Percentiles rank a stretch among this genome's conserved stretches.
These are phyloP conservation scores for Sporothrix brasiliensis DNA, from an alignment of 2,329 filamentous ascomycete species.

Conservation along the genomic window DNA sequence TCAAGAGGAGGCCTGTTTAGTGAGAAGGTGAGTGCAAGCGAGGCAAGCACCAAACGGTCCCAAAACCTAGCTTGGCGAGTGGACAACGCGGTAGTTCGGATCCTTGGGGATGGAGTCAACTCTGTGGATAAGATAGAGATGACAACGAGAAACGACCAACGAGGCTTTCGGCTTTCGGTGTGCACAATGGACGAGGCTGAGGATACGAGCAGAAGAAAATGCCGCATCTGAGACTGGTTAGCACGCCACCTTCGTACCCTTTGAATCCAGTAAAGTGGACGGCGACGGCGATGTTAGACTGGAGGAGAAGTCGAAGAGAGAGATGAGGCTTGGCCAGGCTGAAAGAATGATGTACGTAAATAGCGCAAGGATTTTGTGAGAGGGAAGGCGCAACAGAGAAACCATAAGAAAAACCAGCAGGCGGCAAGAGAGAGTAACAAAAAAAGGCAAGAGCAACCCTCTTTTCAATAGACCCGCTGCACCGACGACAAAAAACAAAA, in stretches of 20 bases:
- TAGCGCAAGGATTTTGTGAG: neutral
- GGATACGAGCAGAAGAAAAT: neutral
- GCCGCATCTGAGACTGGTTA: neutral
- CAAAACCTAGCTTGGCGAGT: neutral
- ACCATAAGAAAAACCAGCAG: neutral
- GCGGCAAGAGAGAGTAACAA: neutral
- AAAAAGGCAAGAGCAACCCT: neutral
- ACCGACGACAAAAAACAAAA: too few relatives aligned
- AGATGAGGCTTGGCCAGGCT: neutral
- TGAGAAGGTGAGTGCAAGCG: neutral
- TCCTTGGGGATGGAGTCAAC: neutral
- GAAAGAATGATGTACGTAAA: neutral
- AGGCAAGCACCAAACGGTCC: too few relatives aligned
- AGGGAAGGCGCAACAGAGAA: slow-evolving; percentile 4
- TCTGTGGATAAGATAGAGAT: neutral
- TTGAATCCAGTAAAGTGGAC: neutral
- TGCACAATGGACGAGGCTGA: slow-evolving; percentile 14
- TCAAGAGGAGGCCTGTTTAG: neutral
- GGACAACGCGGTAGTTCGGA: neutral
- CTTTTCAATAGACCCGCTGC: neutral
- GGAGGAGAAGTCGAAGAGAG: neutral
- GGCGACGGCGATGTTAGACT: neutral
- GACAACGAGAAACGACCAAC: neutral
- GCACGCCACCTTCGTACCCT: neutral
- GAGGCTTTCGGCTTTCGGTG: neutral